A percentile compares a stretch with the other conserved stretches of the same genome.
phyloP scores from a whole-genome alignment of 768 basidiomycete genomes.

The Sporobolomyces pararoseus region DNA sequence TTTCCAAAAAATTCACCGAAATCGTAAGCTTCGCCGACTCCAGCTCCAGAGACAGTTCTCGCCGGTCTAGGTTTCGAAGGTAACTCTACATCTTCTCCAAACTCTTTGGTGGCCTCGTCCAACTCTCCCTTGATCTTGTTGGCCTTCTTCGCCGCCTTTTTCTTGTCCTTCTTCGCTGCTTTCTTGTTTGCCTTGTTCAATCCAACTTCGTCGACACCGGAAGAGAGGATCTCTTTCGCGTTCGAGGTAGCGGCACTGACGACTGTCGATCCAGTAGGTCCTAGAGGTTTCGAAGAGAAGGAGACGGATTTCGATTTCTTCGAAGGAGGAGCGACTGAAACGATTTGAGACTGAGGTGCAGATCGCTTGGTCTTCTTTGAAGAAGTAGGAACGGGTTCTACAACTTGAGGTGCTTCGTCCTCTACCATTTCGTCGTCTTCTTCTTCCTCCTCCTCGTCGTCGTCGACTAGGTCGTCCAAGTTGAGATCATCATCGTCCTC shows the following conservation, averaged over 20 bases:
- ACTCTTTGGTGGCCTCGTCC: constrained; percentile 28
- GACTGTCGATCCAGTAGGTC: constrained; percentile 31
- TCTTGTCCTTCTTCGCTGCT: constrained; percentile 45
- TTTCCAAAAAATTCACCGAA: constrained; percentile 38
- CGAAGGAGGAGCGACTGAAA: constrained; percentile 41
- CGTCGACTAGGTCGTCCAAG: constrained; percentile 18
- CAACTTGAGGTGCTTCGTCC: neutral
- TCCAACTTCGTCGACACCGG: constrained; percentile 34
- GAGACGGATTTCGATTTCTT: constrained; percentile 43
- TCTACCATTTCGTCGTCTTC: constrained; percentile 34
- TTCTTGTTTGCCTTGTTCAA: constrained; percentile 44
- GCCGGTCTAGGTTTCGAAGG: constrained; percentile 26
- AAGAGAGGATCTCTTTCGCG: constrained; percentile 26
- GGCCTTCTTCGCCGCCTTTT: constrained; percentile 37
- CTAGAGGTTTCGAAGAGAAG: constrained; percentile 38
- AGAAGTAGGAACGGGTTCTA: neutral
- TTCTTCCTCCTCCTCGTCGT: constrained; percentile 30
- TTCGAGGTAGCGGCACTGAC: constrained; percentile 8
- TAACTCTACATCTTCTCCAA: constrained; percentile 38
- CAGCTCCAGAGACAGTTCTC: constrained; percentile 20
- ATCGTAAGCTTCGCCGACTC: constrained; percentile 36
- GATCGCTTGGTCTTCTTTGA: constrained; percentile 31
- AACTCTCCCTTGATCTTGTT: constrained; percentile 23
- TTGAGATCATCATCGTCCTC: constrained; percentile 35
- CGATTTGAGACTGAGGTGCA: constrained; percentile 27